Base-by-base conservation (phyloP, 441 rosid species). In the Francoa sonchifolia region DNA sequence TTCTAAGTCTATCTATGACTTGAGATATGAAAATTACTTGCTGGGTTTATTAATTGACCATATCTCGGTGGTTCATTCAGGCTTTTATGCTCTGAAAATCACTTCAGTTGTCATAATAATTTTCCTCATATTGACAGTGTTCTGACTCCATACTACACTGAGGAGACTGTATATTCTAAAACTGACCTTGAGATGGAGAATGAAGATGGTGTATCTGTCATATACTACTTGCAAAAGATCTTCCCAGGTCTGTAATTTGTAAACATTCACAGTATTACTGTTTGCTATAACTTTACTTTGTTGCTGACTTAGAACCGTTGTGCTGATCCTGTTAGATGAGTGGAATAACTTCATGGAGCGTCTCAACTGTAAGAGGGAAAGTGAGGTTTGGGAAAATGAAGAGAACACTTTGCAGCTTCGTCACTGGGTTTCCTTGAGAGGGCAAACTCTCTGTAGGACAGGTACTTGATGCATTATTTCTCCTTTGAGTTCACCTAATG, bases 291-390 rank as follows among this genome's bases (percentile, higher is more conserved):
- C 44, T 22, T 20, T 37, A 35, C 22, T 32, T 32, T 55, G 3
- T 38, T 57, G 51, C 29, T 34, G 19, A 34, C 39, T 15, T 1
- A 17, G 21, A 2, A 36, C 10, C 23, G 25, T 8, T 37, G 26
- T 22, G 26, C 26, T 55, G 33, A 40, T 14, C 46, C 33, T 63
- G 32, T 47, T 63, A 92, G 99, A 92, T 64, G 99, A 92, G 67
- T 92, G 96, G 97, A 89, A 74, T 44, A 86, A 86, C 72, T 81
- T 92, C 69, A 72, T 77, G 88, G 96, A 92, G 66, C 69, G 96
- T 27, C 53, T 92, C 46, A 73, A 67, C 42, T 83, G 95, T 55
- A 72, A 74, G 62, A 68, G 67, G 34, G 96, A 83, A 47, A 62
- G 45, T 39, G 81, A 81, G 40, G 69, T 75, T 64, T 73, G 73